Percentiles rank a stretch among this genome's conserved stretches.
phyloP scores from a whole-genome alignment of 345 rosid genomes.

The Moricandia arvensis region DNA sequence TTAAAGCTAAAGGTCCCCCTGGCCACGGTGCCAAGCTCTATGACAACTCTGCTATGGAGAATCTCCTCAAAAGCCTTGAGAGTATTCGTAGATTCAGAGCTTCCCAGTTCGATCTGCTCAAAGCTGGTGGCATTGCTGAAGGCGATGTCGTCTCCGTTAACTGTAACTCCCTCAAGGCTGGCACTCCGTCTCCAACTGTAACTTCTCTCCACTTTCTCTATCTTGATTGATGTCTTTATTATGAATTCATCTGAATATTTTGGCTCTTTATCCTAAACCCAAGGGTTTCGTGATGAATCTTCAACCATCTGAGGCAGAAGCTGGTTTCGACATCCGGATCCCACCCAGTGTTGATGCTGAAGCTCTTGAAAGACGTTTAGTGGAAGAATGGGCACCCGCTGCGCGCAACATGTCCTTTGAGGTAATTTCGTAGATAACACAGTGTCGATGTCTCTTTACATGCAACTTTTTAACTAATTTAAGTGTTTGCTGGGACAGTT shows the following conservation, averaged over 20 bases:
- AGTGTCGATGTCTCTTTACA: not conserved
- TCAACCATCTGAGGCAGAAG: not conserved
- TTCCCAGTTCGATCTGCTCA: not conserved
- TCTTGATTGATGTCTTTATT: too few species aligned
- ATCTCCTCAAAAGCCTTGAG: constrained; percentile 59
- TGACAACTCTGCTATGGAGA: constrained; percentile 90
- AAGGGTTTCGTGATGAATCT: not conserved
- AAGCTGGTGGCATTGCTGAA: not conserved
- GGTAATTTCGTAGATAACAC: not conserved
- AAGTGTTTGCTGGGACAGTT: too few species aligned
- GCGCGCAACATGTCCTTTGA: not conserved
- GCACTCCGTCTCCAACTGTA: not conserved
- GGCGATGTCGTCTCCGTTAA: not conserved
- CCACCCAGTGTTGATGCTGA: not conserved
- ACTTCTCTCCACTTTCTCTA: not conserved
- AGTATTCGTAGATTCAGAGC: not conserved
- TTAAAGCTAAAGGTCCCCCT: constrained; percentile 87
- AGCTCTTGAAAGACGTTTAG: not conserved
- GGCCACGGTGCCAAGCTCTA: constrained; percentile 96
- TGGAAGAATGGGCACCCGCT: not conserved
- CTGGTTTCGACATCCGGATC: not conserved
- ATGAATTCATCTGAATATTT: not conserved
- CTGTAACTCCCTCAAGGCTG: not conserved
- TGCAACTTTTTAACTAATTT: too few species aligned
- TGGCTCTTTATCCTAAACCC: not conserved